These are phyloP conservation scores for Streptanthus diversifolius DNA, from an alignment of 345 rosid species.

Conservation along the genomic window DNA sequence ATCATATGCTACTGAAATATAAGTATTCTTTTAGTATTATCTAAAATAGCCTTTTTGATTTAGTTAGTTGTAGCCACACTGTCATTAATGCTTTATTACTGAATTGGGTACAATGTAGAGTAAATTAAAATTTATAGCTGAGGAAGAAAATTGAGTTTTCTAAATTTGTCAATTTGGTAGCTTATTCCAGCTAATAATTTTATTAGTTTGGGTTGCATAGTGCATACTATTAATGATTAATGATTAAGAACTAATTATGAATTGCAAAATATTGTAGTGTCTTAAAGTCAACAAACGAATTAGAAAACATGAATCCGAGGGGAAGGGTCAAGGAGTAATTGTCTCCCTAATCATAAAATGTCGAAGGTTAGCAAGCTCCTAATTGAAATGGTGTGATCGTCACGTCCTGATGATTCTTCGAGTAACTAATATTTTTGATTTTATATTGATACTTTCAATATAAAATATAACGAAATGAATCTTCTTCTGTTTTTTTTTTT, in stretches of 20 bases:
- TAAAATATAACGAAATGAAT: neutral
- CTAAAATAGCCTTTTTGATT: neutral
- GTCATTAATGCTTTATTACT: neutral
- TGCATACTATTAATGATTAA: neutral
- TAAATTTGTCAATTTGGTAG: slow-evolving; percentile 2
- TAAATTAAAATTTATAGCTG: neutral
- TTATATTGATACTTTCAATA: neutral
- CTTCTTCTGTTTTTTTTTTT: neutral
- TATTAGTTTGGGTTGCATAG: neutral
- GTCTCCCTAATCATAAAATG: slow-evolving; percentile 18
- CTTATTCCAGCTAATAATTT: neutral
- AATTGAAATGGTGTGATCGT: slow-evolving; percentile 25
- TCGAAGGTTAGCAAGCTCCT: slow-evolving; percentile 10
- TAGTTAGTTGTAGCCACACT: neutral
- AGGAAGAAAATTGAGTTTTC: neutral
- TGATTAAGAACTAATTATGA: neutral
- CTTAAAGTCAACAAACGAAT: slow-evolving; percentile 15
- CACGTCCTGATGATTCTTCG: slow-evolving; percentile 28
- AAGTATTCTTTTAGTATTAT: neutral
- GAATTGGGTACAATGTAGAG: neutral
- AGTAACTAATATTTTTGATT: neutral
- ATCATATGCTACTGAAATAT: neutral
- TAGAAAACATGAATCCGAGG: neutral
- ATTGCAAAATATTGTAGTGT: slow-evolving; percentile 8
- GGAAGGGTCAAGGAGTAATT: neutral